Percentiles rank a stretch among this genome's conserved stretches.
These are phyloP conservation scores for Sclerotinia trifoliorum DNA, from an alignment of 2,329 filamentous ascomycete genomes.

Conservation along the genomic window DNA sequence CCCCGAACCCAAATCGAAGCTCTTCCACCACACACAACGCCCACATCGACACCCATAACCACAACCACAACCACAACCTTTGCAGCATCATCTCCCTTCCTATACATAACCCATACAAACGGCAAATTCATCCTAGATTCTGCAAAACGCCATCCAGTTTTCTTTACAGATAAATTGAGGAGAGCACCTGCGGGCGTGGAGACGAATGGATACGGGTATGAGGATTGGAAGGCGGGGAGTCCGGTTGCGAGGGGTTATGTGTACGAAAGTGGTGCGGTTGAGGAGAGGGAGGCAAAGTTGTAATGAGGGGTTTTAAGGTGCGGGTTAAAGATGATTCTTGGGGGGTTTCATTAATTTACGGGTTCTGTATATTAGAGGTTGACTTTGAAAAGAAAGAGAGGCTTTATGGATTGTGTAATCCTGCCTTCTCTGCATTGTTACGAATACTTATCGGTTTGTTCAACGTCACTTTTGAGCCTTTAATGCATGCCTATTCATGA, in stretches of 20 bases:
- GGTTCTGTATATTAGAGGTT: neutral
- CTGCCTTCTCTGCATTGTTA: neutral
- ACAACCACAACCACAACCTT: constrained; percentile 33
- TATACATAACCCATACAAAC: neutral
- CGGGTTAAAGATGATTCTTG: neutral
- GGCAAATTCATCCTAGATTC: constrained; percentile 43
- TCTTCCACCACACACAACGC: constrained; percentile 43
- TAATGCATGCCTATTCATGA: neutral
- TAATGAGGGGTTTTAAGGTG: constrained; percentile 10
- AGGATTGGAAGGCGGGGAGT: constrained; percentile 38
- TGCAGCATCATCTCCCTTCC: constrained; percentile 31
- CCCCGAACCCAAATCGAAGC: constrained; percentile 49
- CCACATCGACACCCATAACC: neutral
- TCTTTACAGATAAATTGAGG: constrained; percentile 66
- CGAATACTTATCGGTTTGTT: neutral
- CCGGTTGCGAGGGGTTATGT: constrained; percentile 61
- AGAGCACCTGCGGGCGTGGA: constrained; percentile 43
- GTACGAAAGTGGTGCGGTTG: constrained; percentile 48
- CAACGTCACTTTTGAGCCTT: neutral
- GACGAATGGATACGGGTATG: constrained; percentile 25
- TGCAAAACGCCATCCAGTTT: constrained; percentile 68
- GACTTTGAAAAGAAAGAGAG: neutral
- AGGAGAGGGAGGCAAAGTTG: constrained; percentile 38
- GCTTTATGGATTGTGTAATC: neutral
- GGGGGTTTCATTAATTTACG: neutral